Evolutionary conservation across 805 yeast species (phyloP).

Genomic region (Wickerhamomyces ciferrii): DNA sequence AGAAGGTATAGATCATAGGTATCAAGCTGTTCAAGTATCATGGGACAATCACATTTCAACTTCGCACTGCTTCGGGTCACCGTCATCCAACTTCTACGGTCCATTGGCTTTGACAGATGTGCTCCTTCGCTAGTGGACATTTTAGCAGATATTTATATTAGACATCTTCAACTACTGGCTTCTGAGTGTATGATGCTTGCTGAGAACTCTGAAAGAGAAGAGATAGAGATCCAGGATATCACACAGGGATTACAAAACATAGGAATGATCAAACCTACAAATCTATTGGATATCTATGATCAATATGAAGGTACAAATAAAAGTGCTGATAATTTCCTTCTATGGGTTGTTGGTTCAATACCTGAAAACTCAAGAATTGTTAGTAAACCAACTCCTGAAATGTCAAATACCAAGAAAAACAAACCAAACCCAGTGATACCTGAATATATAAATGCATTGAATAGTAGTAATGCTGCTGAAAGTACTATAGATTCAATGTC

Average conservation of each 20-base stretch:
- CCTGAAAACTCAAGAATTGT: constrained; percentile 37
- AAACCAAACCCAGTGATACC: constrained; percentile 23
- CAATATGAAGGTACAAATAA: constrained; percentile 35
- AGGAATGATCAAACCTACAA: constrained; percentile 57
- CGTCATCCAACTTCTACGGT: constrained; percentile 57
- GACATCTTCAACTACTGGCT: constrained; percentile 53
- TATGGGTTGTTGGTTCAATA: constrained; percentile 49
- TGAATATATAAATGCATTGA: constrained; percentile 22
- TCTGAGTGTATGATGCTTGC: constrained; percentile 46
- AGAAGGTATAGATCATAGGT: no score
- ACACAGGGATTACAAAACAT: constrained; percentile 62
- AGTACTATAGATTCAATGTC: background rate
- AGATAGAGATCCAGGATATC: constrained; percentile 58
- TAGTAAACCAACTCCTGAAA: constrained; percentile 27
- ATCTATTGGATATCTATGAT: constrained; percentile 49
- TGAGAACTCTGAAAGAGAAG: constrained; percentile 37
- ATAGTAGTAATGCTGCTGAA: background rate
- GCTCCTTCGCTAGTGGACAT: constrained; percentile 67
- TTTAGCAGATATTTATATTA: constrained; percentile 69
- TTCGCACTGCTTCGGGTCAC: constrained; percentile 43
- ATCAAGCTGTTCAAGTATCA: no score
- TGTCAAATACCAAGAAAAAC: constrained; percentile 10
- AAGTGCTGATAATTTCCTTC: constrained; percentile 46
- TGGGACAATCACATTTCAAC: constrained; percentile 34
- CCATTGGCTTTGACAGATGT: constrained; percentile 81